A percentile compares a stretch with the other conserved stretches of the same genome.
These are phyloP conservation scores for Atkinsonella texensis DNA, from an alignment of 2,329 filamentous ascomycete species.

Conservation along the genomic window DNA sequence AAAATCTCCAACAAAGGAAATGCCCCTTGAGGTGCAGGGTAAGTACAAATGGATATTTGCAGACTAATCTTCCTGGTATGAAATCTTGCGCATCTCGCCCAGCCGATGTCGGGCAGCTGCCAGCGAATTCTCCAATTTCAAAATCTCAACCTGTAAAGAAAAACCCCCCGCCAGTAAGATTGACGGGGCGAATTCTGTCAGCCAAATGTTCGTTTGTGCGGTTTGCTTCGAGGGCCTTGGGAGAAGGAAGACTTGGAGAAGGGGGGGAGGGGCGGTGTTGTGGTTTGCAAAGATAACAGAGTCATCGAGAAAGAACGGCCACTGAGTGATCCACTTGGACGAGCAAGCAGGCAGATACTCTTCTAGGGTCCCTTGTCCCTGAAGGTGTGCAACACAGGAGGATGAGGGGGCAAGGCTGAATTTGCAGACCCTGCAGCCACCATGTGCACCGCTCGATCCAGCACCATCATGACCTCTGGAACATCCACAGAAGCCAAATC, in stretches of 20 bases:
- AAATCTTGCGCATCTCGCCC: constrained; percentile 97
- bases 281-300: background rate
- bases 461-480: background rate
- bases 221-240: background rate
- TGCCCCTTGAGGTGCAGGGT: background rate
- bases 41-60: background rate
- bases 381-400: background rate
- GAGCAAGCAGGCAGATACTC: background rate
- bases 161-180: background rate
- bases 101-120: constrained; percentile 67
- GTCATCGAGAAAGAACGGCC: background rate
- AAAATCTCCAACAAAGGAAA: too few species aligned
- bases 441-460: constrained; percentile 1
- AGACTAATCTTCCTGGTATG: constrained; percentile 67
- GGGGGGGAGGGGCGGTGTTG: background rate
- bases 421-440: constrained; percentile 2
- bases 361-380: background rate
- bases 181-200: background rate
- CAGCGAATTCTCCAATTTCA: constrained; percentile 84
- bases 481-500: background rate
- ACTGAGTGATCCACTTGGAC: background rate
- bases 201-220: constrained; percentile 3
- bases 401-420: background rate
- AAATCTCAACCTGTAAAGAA: constrained; percentile 69
- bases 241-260: background rate